These are phyloP conservation scores for Oryza meridionalis DNA, from an alignment of 176 grass and related monocot genomes.

Conservation along the genomic window DNA sequence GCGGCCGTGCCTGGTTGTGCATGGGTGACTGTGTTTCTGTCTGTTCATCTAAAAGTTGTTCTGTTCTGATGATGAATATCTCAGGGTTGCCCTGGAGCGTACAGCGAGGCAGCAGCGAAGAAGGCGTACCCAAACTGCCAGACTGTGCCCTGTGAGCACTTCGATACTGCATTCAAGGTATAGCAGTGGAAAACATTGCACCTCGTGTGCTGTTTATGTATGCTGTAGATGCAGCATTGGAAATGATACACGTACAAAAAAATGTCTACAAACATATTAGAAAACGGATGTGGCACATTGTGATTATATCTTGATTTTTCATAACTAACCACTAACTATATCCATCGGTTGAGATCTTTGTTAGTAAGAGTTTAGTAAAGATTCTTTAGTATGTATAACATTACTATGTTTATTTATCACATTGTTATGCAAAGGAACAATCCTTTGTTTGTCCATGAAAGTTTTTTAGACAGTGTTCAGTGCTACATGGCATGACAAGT, in stretches of 20 bases:
- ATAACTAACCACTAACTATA: too few species aligned
- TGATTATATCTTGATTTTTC: too few species aligned
- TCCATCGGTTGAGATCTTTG: too few species aligned
- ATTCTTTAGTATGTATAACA: too few species aligned
- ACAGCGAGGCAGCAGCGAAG: constrained; percentile 80
- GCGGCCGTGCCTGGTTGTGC: not conserved
- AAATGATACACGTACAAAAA: too few species aligned
- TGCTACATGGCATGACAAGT: not conserved
- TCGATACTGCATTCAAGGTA: constrained; percentile 84
- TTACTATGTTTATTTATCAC: not conserved
- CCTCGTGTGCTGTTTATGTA: not conserved
- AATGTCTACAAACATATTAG: too few species aligned
- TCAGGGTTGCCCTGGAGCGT: constrained; percentile 81
- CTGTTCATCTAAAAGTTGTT: not conserved
- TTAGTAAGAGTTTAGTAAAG: too few species aligned
- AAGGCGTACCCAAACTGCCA: constrained; percentile 88
- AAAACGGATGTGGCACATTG: too few species aligned
- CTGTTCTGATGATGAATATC: constrained; percentile 5
- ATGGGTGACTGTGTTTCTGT: not conserved
- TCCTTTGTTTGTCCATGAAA: not conserved
- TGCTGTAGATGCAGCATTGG: not conserved
- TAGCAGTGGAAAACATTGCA: not conserved
- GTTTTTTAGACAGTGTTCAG: constrained; percentile 1
- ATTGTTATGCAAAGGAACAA: not conserved
- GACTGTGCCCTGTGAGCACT: constrained; percentile 86